Base-by-base conservation (phyloP, 2,329 filamentous ascomycete genomes). In the Passalora sequoiae region DNA sequence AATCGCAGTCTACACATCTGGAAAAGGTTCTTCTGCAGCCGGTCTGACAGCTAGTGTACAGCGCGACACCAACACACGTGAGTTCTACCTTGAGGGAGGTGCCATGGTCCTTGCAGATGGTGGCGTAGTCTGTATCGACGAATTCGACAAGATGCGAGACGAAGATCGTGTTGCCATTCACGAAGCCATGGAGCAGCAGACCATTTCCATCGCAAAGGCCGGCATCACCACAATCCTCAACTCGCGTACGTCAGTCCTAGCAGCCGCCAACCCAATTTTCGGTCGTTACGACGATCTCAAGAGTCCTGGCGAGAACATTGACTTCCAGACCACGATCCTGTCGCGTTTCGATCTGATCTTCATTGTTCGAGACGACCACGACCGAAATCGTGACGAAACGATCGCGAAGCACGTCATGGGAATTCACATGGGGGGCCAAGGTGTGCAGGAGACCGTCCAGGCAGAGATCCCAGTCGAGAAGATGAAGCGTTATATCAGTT, bases 261-360 rank as follows among this genome's bases (percentile, higher is more conserved):
- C 92, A 8, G 92, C 92, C 2, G 92, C 92, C 30, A 98, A 98
- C 66, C 92, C 92, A 0, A 92, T 98, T 46, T 98, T 97, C 61
- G 92, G 92, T 41, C 84, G 92, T 19, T 98, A 98, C 68, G 92
- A 98, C 65, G 92, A 98, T 61, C 83, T 98, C 73, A 97, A 97
- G 67, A 89, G 86, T 0, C 92, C 92, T 0, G 92, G 92, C 47
- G 92, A 98, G 68, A 98, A 98, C 63, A 98, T 98, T 55, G 92
- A 98, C 68, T 98, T 98, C 68, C 92, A 98, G 62, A 98, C 92
- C 0, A 98, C 92, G 3, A 97, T 98, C 60, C 65, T 98, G 54
- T 97, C 91, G 2, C 86, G 92, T 77, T 98, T 98, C 65, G 92
- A 98, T 67, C 96, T 98, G 87, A 97, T 98, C 54, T 98, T 97